Conservation (phyloP, 768 basidiomycete species). For the Lactifluus volemus region DNA sequence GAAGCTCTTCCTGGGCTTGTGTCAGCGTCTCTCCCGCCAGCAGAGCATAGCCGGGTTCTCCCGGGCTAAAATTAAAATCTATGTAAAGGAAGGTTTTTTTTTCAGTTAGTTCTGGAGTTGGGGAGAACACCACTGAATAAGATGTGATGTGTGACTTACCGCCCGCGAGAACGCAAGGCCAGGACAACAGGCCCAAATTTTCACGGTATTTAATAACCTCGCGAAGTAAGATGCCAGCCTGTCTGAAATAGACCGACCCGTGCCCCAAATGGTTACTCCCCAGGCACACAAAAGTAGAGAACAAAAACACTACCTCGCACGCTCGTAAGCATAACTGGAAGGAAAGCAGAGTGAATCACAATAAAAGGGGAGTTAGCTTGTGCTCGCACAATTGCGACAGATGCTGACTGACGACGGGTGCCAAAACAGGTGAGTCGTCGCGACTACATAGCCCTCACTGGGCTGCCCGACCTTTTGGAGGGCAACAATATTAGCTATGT, state of each 20-base stretch:
- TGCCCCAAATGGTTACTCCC: background rate
- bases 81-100: background rate
- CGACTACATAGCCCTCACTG: conserved; percentile 57
- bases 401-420: conserved; percentile 60
- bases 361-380: background rate
- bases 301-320: conserved; percentile 45
- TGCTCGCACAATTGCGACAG: background rate
- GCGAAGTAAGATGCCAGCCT: conserved; percentile 65
- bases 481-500: conserved; percentile 71
- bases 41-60: conserved; percentile 75
- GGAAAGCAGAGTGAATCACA: background rate
- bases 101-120: background rate
- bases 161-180: conserved; percentile 81
- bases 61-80: conserved; percentile 91
- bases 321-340: conserved; percentile 70
- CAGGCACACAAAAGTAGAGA: background rate
- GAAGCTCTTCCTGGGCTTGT: conserved; percentile 39
- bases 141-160: conserved; percentile 37
- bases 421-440: conserved; percentile 94
- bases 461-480: conserved; percentile 38
- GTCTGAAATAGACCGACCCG: conserved; percentile 36
- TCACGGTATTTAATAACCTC: conserved; percentile 51
- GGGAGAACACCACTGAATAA: background rate
- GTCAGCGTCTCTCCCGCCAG: conserved; percentile 55
- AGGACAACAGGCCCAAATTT: conserved; percentile 35